Conservation (phyloP, 495 filamentous ascomycete genomes). For the Glonium stellatum region DNA sequence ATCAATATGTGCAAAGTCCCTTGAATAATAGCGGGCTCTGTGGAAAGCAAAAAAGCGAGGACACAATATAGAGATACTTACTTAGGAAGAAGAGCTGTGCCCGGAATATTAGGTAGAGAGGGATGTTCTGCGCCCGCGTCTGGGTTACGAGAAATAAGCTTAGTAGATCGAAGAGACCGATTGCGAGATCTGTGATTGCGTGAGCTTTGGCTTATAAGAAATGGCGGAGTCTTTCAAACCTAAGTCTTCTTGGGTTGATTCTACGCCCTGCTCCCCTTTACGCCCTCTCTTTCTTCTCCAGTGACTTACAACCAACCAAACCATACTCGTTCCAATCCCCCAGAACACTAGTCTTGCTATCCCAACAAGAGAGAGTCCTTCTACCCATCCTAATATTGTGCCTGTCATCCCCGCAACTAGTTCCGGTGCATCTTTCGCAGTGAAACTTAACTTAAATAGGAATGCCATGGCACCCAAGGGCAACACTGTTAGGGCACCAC, state of each 20-base stretch:
- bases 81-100: conserved; percentile 49
- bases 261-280: not conserved
- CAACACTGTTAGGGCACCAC: conserved; percentile 33
- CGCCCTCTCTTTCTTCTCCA: conserved; percentile 9
- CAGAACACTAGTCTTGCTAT: conserved; percentile 32
- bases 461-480: conserved; percentile 51
- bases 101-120: conserved; percentile 70
- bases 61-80: conserved; percentile 41
- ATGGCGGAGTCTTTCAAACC: not conserved
- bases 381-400: conserved; percentile 22
- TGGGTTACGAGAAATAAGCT: conserved; percentile 81
- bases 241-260: not conserved
- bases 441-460: conserved; percentile 80
- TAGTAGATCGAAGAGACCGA: conserved; percentile 57
- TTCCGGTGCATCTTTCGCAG: conserved; percentile 77
- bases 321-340: conserved; percentile 14
- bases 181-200: conserved; percentile 22
- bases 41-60: conserved; percentile 7
- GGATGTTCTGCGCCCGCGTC: conserved; percentile 72
- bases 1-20: not conserved
- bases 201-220: not conserved
- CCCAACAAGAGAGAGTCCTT: conserved; percentile 26
- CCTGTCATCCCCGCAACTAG: conserved; percentile 51
- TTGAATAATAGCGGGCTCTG: too few species aligned
- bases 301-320: conserved; percentile 12